phyloP scores from a whole-genome alignment of 2,329 filamentous ascomycete genomes.

The Plectosphaerella sp. region DNA sequence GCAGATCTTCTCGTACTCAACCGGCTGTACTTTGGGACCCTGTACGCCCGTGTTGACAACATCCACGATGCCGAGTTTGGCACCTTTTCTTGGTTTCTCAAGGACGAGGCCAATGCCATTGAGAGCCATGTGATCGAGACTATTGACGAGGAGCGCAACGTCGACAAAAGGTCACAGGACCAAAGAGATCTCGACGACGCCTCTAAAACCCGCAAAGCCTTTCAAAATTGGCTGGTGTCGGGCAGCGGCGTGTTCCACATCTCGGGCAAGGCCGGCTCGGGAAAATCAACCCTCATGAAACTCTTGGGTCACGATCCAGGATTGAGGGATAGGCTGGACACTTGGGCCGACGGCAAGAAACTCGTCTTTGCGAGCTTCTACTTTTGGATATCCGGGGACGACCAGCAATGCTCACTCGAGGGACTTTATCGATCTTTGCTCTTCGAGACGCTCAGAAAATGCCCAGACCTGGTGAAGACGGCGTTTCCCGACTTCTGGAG shows the following conservation, averaged over 20 bases:
- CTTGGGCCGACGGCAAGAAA: constrained; percentile 1
- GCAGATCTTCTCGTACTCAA: background rate
- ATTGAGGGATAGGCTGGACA: background rate
- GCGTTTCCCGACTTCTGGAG: constrained; percentile 8
- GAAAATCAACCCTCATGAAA: constrained; percentile 8
- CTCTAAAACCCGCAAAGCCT: background rate
- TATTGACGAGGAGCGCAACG: too few relatives aligned
- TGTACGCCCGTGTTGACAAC: background rate
- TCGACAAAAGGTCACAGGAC: background rate
- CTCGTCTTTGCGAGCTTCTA: constrained; percentile 7
- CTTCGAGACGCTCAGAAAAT: constrained; percentile 11
- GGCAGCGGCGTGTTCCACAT: constrained; percentile 2
- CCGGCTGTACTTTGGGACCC: background rate
- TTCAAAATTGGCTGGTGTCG: constrained; percentile 1
- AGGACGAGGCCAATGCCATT: too few relatives aligned
- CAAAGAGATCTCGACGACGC: background rate
- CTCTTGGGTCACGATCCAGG: background rate
- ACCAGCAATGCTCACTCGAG: constrained; percentile 10
- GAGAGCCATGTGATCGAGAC: background rate
- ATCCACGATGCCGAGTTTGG: background rate
- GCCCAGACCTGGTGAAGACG: constrained; percentile 8
- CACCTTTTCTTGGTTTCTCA: background rate
- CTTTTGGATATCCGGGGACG: constrained; percentile 10
- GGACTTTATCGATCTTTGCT: constrained; percentile 14
- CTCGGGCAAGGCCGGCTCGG: constrained; percentile 11